Conservation (phyloP, 305 asterid genomes). For the Salvia sclarea region DNA sequence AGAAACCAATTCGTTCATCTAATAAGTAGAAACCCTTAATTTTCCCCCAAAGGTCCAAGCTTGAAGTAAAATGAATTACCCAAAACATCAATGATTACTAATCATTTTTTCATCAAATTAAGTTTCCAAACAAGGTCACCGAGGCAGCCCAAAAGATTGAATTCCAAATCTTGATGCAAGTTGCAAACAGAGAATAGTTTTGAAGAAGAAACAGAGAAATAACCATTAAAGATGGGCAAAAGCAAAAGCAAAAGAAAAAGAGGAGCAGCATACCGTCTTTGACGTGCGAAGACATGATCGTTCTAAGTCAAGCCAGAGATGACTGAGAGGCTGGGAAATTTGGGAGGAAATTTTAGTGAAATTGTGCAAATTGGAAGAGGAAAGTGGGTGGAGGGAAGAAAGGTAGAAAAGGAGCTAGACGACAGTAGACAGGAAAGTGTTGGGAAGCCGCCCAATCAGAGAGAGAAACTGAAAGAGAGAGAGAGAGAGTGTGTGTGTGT, state of each 20-base stretch:
- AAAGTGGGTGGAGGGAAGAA: slow-evolving; percentile 39
- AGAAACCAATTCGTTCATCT: slow-evolving; percentile 5
- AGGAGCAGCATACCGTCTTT: slow-evolving; percentile 49
- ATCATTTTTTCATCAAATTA: slow-evolving; percentile 14
- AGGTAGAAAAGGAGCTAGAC: slow-evolving; percentile 31
- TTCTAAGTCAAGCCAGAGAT: slow-evolving; percentile 18
- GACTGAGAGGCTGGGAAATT: slow-evolving; percentile 29
- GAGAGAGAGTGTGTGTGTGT: not conserved
- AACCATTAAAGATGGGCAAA: slow-evolving; percentile 1
- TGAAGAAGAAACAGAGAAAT: not conserved
- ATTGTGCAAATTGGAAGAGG: slow-evolving; percentile 8
- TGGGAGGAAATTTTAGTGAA: slow-evolving; percentile 19
- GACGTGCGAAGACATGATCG: slow-evolving; percentile 53
- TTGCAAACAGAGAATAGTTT: not conserved
- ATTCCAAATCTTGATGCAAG: slow-evolving; percentile 8
- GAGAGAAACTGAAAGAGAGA: slow-evolving; percentile 11
- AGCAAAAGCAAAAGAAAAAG: slow-evolving; percentile 8
- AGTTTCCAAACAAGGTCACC: not conserved
- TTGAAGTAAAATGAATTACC: not conserved
- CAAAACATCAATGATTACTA: not conserved
- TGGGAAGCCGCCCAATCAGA: slow-evolving; percentile 34
- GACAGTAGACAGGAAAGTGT: slow-evolving; percentile 63
- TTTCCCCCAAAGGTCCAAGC: slow-evolving; percentile 1
- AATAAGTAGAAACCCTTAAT: not conserved
- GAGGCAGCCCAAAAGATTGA: not conserved